Conservation (phyloP, 75 land plant species). For the Adiantum capillusveneris region DNA sequence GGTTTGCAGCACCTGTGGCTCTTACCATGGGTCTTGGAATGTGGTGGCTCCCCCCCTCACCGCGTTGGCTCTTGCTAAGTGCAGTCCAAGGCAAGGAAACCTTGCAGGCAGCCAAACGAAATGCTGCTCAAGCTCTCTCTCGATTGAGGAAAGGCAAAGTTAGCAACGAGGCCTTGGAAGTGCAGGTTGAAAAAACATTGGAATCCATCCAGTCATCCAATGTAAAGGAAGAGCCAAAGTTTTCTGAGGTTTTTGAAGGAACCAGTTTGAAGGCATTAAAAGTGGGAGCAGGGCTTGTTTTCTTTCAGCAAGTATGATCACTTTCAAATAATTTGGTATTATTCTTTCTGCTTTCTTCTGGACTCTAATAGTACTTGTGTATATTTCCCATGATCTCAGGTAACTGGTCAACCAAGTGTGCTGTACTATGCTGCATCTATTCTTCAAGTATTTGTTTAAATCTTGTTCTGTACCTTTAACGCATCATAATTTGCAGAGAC, state of each 20-base stretch:
- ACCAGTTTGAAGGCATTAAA: slow-evolving; percentile 78
- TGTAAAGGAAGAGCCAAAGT: slow-evolving; percentile 43
- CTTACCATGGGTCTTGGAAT: slow-evolving; percentile 75
- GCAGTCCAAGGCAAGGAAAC: slow-evolving; percentile 75
- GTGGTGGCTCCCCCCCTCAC: slow-evolving; percentile 91
- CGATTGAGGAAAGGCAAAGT: slow-evolving; percentile 52
- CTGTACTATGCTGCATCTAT: slow-evolving; percentile 94
- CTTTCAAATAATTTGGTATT: neutral
- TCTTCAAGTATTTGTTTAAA: slow-evolving; percentile 53
- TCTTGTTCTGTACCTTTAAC: neutral
- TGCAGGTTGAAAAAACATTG: slow-evolving; percentile 59
- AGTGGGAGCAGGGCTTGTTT: slow-evolving; percentile 86
- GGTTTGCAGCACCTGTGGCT: slow-evolving; percentile 65
- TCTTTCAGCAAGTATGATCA: slow-evolving; percentile 78
- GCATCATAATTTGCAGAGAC: no score
- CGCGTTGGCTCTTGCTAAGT: slow-evolving; percentile 88
- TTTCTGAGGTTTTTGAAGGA: slow-evolving; percentile 83
- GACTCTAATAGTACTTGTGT: neutral
- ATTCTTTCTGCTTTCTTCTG: no score
- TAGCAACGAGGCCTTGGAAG: slow-evolving; percentile 42
- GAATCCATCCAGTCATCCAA: slow-evolving; percentile 40
- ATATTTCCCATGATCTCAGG: slow-evolving; percentile 25
- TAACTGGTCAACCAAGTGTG: slow-evolving; percentile 98
- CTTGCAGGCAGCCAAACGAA: slow-evolving; percentile 45
- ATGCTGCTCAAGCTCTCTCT: slow-evolving; percentile 49